phyloP scores from a whole-genome alignment of 768 basidiomycete genomes.

The Pleurotus cornucopiae region DNA sequence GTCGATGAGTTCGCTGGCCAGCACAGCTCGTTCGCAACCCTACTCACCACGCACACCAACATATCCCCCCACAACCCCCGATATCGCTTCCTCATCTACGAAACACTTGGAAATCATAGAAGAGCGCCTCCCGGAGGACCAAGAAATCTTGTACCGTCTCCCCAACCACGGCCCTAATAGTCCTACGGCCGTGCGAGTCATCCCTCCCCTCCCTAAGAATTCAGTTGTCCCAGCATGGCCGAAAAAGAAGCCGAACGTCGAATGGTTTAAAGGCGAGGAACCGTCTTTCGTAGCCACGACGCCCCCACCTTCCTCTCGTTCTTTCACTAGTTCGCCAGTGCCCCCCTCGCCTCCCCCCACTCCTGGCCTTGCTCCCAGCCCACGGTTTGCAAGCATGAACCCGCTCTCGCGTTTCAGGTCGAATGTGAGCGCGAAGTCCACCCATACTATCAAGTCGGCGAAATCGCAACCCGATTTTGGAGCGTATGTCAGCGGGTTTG shows the following conservation, averaged over 20 bases:
- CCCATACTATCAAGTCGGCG: slow-evolving; percentile 7
- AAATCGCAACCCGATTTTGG: slow-evolving; percentile 18
- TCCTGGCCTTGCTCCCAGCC: slow-evolving; percentile 10
- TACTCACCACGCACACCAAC: slow-evolving; percentile 11
- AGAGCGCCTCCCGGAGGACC: slow-evolving; percentile 25
- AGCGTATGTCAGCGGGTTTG: slow-evolving; percentile 14
- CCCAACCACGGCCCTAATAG: slow-evolving; percentile 5
- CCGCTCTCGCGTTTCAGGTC: slow-evolving; percentile 21
- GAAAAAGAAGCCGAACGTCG: slow-evolving; percentile 21
- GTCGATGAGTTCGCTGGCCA: slow-evolving; percentile 31
- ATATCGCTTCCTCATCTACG: slow-evolving; percentile 22
- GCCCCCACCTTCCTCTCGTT: background rate
- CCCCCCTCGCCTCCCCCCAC: background rate
- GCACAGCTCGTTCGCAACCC: slow-evolving; percentile 21
- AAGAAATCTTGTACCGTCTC: slow-evolving; percentile 3
- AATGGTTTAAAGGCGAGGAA: slow-evolving; percentile 11
- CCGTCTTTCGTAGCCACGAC: background rate
- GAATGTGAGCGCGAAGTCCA: slow-evolving; percentile 14
- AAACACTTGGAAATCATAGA: slow-evolving; percentile 33
- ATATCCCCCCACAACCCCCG: slow-evolving; percentile 23
- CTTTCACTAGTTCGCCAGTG: background rate
- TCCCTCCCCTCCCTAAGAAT: slow-evolving; percentile 8
- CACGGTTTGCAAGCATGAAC: slow-evolving; percentile 12
- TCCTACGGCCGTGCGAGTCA: slow-evolving; percentile 11
- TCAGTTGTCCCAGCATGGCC: slow-evolving; percentile 20